Base-by-base conservation (phyloP, 208 protist genomes). In the Leishmania arabica region DNA sequence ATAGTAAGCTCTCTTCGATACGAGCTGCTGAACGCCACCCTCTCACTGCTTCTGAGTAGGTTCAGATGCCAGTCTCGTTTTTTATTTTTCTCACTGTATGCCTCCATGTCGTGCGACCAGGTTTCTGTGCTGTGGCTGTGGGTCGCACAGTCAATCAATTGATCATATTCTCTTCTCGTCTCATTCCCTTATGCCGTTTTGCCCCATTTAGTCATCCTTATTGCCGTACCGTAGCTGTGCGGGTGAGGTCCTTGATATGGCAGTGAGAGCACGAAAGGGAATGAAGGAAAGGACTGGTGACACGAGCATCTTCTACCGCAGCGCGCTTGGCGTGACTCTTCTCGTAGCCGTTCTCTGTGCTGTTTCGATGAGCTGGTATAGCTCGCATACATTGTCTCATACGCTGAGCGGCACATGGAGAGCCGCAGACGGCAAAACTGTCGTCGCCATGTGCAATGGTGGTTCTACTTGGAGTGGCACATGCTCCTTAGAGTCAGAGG, bases 321-420 rank as follows among this genome's bases (percentile, higher is more conserved):
- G 58, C 53, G 69, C 40, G 4, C 53, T 80, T 47, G 66, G 54
- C 40, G 42, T 73, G 31, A 60, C 74, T 58, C 64, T 90, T 42
- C 74, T 88, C 58, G 73, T 78, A 31, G 77, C 80, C 64, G 85
- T 88, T 42, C 51, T 88, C 31, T 85, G 47, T 65, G 62, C 89
- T 60, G 78, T 82, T 34, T 79, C 81, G 51, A 81, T 87, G 72
- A 90, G 87, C 70, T 88, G 87, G 87, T 81, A 78, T 15, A 90
- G 87, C 58, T 84, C 84, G 24, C 77, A 79, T 11, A 84, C 84
- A 31, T 77, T 90, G 0, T 82, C 81, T 27, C 81, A 86, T 75
- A 70, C 71, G 21, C 73, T 90, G 19, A 72, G 69, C 21, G 81
- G 83, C 13, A 82, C 78, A 21, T 90, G 86, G 86, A 75, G n/a